Percentiles rank a stretch among this genome's conserved stretches.
Conservation (phyloP, 2,329 filamentous ascomycete species). For the Trichoderma koningii region DNA sequence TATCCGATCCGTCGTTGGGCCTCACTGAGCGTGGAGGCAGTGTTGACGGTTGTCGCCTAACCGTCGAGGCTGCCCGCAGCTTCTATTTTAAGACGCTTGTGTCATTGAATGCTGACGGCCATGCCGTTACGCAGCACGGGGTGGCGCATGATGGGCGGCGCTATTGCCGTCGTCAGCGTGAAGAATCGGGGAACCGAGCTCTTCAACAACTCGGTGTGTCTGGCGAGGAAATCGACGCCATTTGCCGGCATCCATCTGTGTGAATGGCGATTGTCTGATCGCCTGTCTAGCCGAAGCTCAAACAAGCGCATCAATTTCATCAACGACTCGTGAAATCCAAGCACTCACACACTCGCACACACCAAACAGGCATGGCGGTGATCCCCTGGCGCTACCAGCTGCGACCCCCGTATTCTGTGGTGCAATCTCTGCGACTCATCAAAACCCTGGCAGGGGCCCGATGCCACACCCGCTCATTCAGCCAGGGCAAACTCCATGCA, state of each 20-base stretch:
- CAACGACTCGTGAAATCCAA: background rate
- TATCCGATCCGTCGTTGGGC: conserved; percentile 16
- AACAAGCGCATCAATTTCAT: conserved; percentile 8
- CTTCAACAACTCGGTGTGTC: background rate
- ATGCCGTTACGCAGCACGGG: conserved; percentile 10
- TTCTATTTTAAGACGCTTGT: conserved; percentile 19
- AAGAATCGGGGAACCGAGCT: background rate
- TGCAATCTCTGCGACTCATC: conserved; percentile 26
- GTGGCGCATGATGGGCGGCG: conserved; percentile 10
- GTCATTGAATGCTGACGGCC: conserved; percentile 20
- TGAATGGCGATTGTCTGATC: conserved; percentile 4
- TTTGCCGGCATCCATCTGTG: background rate
- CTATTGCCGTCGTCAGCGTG: conserved; percentile 10
- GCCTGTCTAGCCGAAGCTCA: background rate
- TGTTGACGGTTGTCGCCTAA: conserved; percentile 8
- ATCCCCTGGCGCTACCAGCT: conserved; percentile 6
- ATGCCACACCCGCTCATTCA: conserved; percentile 16
- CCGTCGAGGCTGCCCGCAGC: background rate
- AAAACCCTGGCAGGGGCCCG: conserved; percentile 17
- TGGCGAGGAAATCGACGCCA: background rate
- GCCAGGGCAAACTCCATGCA: conserved; percentile 22
- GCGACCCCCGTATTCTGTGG: conserved; percentile 9
- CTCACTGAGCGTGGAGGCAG: conserved; percentile 9
- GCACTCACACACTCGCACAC: too few relatives aligned
- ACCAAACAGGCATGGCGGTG: background rate